Evolutionary conservation across 2,329 filamentous ascomycete genomes (phyloP), one percentile per base, ranked within the genome.

Genomic region (Calonectria pseudoturangicola): DNA sequence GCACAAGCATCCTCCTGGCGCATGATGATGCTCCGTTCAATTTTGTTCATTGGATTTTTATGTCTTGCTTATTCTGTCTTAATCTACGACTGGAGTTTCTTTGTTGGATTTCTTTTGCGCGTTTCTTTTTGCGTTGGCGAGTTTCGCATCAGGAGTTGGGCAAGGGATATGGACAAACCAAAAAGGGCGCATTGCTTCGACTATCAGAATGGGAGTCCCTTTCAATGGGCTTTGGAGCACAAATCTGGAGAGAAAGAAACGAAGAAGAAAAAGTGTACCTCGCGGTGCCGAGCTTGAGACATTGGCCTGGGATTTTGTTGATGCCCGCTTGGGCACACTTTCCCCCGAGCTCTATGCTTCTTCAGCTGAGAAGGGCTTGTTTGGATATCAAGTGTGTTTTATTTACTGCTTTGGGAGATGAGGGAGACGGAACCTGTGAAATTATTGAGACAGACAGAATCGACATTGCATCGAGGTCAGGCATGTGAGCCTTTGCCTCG

Each of bases 101-200:
- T 73, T 65, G 43, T 66, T 68, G 56, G 56, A 41, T 67, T 58
- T 56, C 30, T 27, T 64, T 64, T 54, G 25, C 51, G 41, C 54
- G 51, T 65, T 70, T 51, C 30, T 65, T 64, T 39, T 67, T 69
- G 39, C 51, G 47, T 48, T 66, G 65, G 68, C 71, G 60, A 66
- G 65, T 71, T 73, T 66, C 70, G 63, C 67, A 70, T 65, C 65
- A 54, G 78, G 78, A 79, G 78, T 79, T 77, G 73, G 78, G 74
- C 56, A 71, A 47, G 68, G 76, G 70, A 66, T 69, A 66, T n/a
- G 70, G 68, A 60, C 70, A 65, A 67, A 45, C 66, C 69, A 71
- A 73, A 68, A 64, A 76, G 63, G 70, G 70, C 71, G 72, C 66
- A 67, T 58, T 71, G 30, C 66, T 72, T 71, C 33, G 21, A 60